phyloP scores from a whole-genome alignment of 2,329 filamentous ascomycete species.

The Epichloe elymi region DNA sequence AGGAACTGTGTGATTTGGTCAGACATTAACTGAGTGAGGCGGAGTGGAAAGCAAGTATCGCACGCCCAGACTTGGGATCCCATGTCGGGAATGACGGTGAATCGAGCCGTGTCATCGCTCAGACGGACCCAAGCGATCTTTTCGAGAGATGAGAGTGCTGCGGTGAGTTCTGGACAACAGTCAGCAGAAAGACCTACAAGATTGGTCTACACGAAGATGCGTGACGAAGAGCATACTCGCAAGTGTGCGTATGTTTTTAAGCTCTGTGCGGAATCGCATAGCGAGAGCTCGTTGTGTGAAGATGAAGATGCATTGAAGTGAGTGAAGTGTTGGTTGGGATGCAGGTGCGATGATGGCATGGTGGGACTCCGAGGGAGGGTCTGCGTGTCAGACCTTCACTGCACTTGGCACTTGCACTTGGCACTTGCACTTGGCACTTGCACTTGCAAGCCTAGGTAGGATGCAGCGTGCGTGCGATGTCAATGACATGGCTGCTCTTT shows the following conservation, averaged over 20 bases:
- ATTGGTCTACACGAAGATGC: neutral
- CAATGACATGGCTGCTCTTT: neutral
- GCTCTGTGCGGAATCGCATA: slow-evolving; percentile 54
- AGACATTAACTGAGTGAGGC: neutral
- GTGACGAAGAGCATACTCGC: slow-evolving; percentile 33
- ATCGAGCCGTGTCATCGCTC: slow-evolving; percentile 74
- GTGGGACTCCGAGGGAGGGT: neutral
- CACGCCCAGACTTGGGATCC: slow-evolving; percentile 95
- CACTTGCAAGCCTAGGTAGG: neutral
- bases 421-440: neutral
- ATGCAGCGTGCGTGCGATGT: neutral
- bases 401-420: neutral
- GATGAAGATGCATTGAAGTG: neutral
- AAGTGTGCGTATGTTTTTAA: slow-evolving; percentile 54
- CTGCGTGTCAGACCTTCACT: too few relatives aligned
- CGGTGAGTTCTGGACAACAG: slow-evolving; percentile 41
- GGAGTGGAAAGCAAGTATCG: slow-evolving; percentile 21
- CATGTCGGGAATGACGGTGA: slow-evolving; percentile 89
- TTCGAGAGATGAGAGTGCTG: slow-evolving; percentile 53
- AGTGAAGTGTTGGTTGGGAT: neutral
- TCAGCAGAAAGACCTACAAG: neutral
- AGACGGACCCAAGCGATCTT: slow-evolving; percentile 86
- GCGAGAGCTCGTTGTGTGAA: slow-evolving; percentile 12
- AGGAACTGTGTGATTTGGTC: slow-evolving; percentile 27
- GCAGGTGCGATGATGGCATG: neutral